A percentile compares a stretch with the other conserved stretches of the same genome.
Conservation (phyloP, 495 filamentous ascomycete species). For the Penicillium manginii region DNA sequence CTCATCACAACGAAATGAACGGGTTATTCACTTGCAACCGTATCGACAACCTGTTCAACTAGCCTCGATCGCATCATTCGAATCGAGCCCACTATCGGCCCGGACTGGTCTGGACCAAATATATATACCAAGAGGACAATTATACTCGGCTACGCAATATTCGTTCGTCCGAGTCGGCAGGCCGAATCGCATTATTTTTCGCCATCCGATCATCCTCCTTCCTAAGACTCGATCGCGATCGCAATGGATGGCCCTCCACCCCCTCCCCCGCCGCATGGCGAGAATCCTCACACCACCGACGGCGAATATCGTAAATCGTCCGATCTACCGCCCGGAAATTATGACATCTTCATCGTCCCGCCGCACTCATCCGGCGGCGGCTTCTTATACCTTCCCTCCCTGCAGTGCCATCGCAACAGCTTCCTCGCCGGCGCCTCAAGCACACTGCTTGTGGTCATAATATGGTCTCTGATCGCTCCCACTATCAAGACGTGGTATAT, state of each 20-base stretch:
- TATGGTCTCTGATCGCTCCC: constrained; percentile 71
- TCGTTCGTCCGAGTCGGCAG: not conserved
- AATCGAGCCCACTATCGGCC: not conserved
- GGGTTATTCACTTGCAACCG: constrained; percentile 25
- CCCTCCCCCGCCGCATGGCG: constrained; percentile 70
- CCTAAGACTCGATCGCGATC: constrained; percentile 7
- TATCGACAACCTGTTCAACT: constrained; percentile 25
- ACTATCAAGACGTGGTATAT: constrained; percentile 69
- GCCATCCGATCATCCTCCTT: not conserved
- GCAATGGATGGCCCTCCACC: constrained; percentile 59
- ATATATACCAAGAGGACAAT: not conserved
- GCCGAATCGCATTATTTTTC: not conserved
- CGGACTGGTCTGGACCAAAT: not conserved
- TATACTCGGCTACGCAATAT: not conserved
- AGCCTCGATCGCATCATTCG: constrained; percentile 15
- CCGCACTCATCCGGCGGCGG: constrained; percentile 89
- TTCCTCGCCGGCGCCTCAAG: constrained; percentile 83
- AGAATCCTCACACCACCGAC: constrained; percentile 58
- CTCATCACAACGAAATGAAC: constrained; percentile 42
- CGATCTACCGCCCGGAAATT: constrained; percentile 79
- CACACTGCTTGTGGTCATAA: constrained; percentile 67
- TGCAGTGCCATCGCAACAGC: constrained; percentile 84
- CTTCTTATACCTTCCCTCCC: constrained; percentile 90
- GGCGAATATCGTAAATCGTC: constrained; percentile 54
- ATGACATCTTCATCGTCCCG: constrained; percentile 97